These are phyloP conservation scores for Xanthoparmelia taractica DNA, from an alignment of 495 filamentous ascomycete genomes.

Conservation along the genomic window DNA sequence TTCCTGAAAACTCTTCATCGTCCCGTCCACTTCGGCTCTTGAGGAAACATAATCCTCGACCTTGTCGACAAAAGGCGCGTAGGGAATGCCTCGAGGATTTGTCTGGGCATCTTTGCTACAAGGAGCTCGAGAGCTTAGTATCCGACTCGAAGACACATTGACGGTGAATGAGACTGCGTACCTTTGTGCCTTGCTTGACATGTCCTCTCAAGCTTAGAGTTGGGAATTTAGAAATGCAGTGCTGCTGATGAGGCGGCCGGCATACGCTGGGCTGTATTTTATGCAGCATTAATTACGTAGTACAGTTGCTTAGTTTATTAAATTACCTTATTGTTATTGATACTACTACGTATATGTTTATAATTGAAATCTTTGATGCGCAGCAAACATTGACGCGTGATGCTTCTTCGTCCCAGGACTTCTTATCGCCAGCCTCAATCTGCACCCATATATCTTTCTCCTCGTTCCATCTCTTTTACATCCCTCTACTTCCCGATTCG, in stretches of 20 bases:
- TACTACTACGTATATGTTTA: too few species aligned
- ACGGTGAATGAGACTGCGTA: not conserved
- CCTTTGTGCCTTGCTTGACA: constrained; percentile 17
- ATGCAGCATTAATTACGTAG: too few species aligned
- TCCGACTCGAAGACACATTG: not conserved
- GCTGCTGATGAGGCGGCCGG: too few species aligned
- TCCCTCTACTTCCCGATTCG: not conserved
- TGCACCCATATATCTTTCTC: not conserved
- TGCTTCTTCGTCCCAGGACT: not conserved
- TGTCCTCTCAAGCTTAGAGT: not conserved
- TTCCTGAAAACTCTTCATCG: constrained; percentile 89
- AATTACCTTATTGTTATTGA: too few species aligned
- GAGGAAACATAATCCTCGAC: constrained; percentile 90
- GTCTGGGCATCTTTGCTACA: constrained; percentile 50
- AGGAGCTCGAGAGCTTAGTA: not conserved
- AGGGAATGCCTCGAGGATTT: constrained; percentile 90
- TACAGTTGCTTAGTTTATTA: too few species aligned
- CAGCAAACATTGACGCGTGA: too few species aligned
- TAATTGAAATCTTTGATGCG: too few species aligned
- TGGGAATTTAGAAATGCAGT: not conserved
- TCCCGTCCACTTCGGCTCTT: constrained; percentile 79
- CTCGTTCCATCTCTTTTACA: not conserved
- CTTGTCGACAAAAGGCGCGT: constrained; percentile 92
- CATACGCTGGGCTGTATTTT: too few species aligned
- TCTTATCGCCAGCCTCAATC: not conserved